Evolutionary conservation across 1,284 basidiomycete genomes (phyloP).

Genomic region (Irpex lacteus): DNA sequence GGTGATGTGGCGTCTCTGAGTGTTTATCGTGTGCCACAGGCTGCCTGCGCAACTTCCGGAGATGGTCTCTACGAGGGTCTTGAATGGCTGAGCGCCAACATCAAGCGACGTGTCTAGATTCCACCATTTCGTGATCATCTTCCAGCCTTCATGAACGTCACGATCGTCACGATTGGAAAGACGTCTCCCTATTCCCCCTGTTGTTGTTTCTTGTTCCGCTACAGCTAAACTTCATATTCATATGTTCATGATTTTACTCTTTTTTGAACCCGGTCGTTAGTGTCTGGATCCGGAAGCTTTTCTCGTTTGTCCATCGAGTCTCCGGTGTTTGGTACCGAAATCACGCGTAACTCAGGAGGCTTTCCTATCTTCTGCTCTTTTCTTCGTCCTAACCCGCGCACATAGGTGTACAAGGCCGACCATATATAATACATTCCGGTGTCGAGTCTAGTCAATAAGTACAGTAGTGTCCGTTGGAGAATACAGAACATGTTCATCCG

Average conservation of each 20-base stretch:
- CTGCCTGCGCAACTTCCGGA: conserved; percentile 97
- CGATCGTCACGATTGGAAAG: conserved; percentile 33
- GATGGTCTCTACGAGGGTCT: conserved; percentile 99
- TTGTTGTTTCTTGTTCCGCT: conserved; percentile 10
- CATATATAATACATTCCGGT: conserved; percentile 15
- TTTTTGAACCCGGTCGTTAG: conserved; percentile 3
- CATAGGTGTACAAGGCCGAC: conserved; percentile 14
- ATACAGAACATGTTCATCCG: conserved; percentile 7
- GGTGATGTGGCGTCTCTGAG: neutral
- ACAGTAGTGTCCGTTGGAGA: conserved; percentile 9
- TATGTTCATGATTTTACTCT: conserved; percentile 13
- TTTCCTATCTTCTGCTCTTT: conserved; percentile 13
- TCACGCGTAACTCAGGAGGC: conserved; percentile 12
- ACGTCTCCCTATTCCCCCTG: conserved; percentile 22
- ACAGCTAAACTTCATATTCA: conserved; percentile 17
- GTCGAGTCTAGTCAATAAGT: conserved; percentile 15
- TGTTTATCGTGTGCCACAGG: conserved; percentile 42
- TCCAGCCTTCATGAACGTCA: conserved; percentile 33
- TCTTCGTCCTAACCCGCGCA: conserved; percentile 21
- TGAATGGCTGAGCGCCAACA: conserved; percentile 92
- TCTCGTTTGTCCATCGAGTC: conserved; percentile 4
- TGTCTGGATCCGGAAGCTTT: conserved; percentile 19
- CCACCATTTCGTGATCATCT: conserved; percentile 16
- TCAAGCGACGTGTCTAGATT: conserved; percentile 76
- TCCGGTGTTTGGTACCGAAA: conserved; percentile 12